Conservation (phyloP, 2,329 filamentous ascomycete species). For the Fusarium veterinarium region DNA sequence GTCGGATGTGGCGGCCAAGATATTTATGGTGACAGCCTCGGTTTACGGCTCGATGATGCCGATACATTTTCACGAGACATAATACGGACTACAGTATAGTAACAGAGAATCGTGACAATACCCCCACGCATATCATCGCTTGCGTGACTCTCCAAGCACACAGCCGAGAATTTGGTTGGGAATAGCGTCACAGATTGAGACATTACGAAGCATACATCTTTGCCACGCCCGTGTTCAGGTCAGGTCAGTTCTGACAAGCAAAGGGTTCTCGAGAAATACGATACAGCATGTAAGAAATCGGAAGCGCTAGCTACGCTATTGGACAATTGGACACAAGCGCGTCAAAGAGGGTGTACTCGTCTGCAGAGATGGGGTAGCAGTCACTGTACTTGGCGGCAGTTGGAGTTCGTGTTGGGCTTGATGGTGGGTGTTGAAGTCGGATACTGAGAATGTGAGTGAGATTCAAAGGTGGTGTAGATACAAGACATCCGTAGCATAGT, state of each 20-base stretch:
- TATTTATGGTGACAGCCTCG: conserved; percentile 17
- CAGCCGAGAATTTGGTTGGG: conserved; percentile 19
- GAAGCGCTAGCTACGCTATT: conserved; percentile 10
- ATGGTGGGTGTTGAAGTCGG: conserved; percentile 33
- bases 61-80: not conserved
- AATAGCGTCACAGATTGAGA: conserved; percentile 38
- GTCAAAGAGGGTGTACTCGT: conserved; percentile 23
- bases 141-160: conserved; percentile 31
- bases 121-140: conserved; percentile 27
- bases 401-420: conserved; percentile 35
- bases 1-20: conserved; percentile 13
- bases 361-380: conserved; percentile 15
- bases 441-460: not conserved
- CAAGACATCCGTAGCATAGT: not conserved
- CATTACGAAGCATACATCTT: conserved; percentile 27
- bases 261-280: conserved; percentile 20
- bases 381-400: conserved; percentile 29
- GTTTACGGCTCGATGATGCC: conserved; percentile 26
- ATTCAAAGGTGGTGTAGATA: not conserved
- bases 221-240: conserved; percentile 25
- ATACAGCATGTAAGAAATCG: conserved; percentile 12
- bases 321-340: conserved; percentile 28
- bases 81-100: not conserved
- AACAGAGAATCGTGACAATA: not conserved
- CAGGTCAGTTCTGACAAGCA: not conserved